Evolutionary conservation across 371 early-diverging fungal genomes (phyloP).

Genomic region (Rhizomucor miehei): DNA sequence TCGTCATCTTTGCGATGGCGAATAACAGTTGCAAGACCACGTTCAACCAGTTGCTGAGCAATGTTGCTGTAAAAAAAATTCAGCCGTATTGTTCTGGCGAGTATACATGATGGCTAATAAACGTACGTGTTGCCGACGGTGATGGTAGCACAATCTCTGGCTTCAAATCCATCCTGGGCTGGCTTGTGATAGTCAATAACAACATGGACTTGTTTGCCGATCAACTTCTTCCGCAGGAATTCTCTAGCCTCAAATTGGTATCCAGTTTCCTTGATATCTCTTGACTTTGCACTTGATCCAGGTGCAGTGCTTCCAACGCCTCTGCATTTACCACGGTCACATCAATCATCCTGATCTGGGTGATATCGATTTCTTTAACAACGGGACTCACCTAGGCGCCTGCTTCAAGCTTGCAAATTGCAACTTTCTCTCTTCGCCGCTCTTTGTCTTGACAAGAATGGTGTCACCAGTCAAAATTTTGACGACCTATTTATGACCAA

Average conservation of each 20-base stretch:
- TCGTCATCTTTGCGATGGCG: slow-evolving; percentile 86
- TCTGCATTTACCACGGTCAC: slow-evolving; percentile 3
- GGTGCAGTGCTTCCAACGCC: slow-evolving; percentile 40
- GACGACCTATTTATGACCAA: slow-evolving; percentile 36
- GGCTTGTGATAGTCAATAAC: slow-evolving; percentile 87
- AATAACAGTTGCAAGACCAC: slow-evolving; percentile 83
- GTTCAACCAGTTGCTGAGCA: slow-evolving; percentile 72
- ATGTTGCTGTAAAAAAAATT: slow-evolving; percentile 49
- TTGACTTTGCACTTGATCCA: slow-evolving; percentile 50
- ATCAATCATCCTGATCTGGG: background rate
- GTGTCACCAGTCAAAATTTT: slow-evolving; percentile 84
- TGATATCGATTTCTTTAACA: background rate
- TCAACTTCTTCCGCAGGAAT: slow-evolving; percentile 79
- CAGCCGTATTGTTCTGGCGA: background rate
- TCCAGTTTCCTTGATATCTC: slow-evolving; percentile 76
- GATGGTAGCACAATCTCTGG: slow-evolving; percentile 87
- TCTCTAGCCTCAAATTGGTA: slow-evolving; percentile 89
- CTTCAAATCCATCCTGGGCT: slow-evolving; percentile 84
- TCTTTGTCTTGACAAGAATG: slow-evolving; percentile 60
- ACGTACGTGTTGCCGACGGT: slow-evolving; percentile 47
- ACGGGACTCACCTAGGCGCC: slow-evolving; percentile 50
- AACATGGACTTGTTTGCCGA: slow-evolving; percentile 83
- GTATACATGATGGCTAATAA: background rate
- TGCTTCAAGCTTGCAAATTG: slow-evolving; percentile 80
- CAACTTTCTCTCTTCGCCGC: slow-evolving; percentile 72